phyloP scores from a whole-genome alignment of 148 eudicot species.

The Limonium bicolor region DNA sequence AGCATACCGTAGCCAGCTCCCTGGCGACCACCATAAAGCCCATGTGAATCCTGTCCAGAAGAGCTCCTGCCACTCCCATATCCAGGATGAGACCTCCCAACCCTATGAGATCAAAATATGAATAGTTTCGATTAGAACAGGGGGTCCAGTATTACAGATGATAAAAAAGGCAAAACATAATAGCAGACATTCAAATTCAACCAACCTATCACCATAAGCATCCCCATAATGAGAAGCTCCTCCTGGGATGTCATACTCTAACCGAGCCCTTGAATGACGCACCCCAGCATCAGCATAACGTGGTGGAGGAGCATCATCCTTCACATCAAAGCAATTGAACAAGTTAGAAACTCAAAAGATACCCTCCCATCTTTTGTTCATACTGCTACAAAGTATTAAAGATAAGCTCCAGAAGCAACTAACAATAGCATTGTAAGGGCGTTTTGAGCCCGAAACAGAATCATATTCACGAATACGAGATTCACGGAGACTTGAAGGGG shows the following conservation, averaged over 20 bases:
- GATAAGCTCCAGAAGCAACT: conserved; percentile 1
- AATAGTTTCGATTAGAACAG: background rate
- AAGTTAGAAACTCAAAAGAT: background rate
- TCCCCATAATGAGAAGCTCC: conserved; percentile 71
- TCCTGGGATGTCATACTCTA: conserved; percentile 65
- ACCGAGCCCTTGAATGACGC: conserved; percentile 85
- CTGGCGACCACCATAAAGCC: conserved; percentile 68
- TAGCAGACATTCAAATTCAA: background rate
- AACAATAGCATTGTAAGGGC: conserved; percentile 71
- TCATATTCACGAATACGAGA: conserved; percentile 75
- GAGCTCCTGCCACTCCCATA: conserved; percentile 70
- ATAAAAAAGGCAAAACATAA: background rate
- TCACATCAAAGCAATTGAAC: background rate
- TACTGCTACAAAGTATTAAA: background rate
- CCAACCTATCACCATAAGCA: conserved; percentile 70
- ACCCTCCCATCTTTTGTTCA: background rate
- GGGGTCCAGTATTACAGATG: background rate
- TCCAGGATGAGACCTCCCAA: conserved; percentile 70
- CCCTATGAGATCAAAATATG: conserved; percentile 16
- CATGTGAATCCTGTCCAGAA: conserved; percentile 68
- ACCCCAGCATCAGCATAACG: conserved; percentile 60
- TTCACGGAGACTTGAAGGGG: conserved; percentile 72
- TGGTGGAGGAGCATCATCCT: conserved; percentile 82
- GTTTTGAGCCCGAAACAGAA: conserved; percentile 72
- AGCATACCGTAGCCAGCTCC: conserved; percentile 45